Evolutionary conservation across 352 stramenopile genomes (phyloP).

Genomic region (Globisporangium megalacanthum): DNA sequence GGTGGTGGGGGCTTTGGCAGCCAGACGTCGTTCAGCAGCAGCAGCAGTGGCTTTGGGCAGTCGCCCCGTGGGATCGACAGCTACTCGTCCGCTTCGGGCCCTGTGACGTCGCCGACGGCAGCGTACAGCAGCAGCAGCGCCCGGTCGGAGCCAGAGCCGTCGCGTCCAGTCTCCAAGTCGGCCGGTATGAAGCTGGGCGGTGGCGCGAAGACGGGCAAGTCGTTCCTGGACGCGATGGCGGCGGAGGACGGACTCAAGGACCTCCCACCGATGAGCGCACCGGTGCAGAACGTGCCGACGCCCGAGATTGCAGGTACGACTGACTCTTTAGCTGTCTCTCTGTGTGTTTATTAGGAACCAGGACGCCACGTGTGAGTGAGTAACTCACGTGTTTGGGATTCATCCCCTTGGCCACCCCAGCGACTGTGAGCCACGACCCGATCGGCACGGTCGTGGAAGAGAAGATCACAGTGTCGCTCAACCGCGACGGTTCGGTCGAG

Average conservation of each 20-base stretch:
- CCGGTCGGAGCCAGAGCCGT: constrained; percentile 28
- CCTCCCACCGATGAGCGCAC: constrained; percentile 74
- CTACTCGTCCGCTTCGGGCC: constrained; percentile 27
- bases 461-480: constrained; percentile 83
- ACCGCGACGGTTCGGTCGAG: constrained; percentile 74
- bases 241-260: constrained; percentile 84
- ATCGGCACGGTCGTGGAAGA: constrained; percentile 82
- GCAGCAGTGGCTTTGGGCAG: constrained; percentile 54
- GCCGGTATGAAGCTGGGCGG: constrained; percentile 57
- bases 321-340: neutral
- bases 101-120: constrained; percentile 49
- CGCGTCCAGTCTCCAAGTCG: constrained; percentile 44
- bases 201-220: constrained; percentile 55
- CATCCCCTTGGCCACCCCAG: constrained; percentile 4
- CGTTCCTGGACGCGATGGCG: constrained; percentile 83
- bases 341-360: too few relatives aligned
- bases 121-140: constrained; percentile 28
- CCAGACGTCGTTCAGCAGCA: constrained; percentile 68
- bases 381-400: too few relatives aligned
- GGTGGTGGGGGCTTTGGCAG: constrained; percentile 37
- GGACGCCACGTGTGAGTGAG: too few relatives aligned
- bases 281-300: constrained; percentile 52
- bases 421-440: constrained; percentile 70
- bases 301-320: constrained; percentile 36
- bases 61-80: constrained; percentile 39